phyloP scores from a whole-genome alignment of 352 stramenopile species.

The Pythium insidiosum region DNA sequence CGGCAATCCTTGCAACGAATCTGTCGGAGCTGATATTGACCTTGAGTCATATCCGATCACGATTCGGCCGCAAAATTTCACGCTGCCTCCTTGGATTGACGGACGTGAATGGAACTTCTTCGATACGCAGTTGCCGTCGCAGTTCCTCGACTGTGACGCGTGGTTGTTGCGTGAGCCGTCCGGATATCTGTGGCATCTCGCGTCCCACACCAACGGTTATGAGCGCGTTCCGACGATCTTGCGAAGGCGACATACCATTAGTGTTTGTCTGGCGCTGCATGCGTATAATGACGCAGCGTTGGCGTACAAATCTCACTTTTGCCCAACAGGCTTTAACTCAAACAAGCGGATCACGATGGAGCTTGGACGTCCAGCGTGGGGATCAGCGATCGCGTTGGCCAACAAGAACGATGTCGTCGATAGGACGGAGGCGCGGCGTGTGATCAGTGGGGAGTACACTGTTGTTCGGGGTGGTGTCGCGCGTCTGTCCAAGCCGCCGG shows the following conservation, averaged over 20 bases:
- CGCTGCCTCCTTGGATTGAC: conserved; percentile 70
- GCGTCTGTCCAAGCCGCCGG: conserved; percentile 3
- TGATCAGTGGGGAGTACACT: conserved; percentile 1
- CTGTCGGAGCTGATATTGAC: conserved; percentile 23
- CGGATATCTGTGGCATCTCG: conserved; percentile 58
- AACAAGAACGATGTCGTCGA: conserved; percentile 19
- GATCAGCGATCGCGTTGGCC: conserved; percentile 39
- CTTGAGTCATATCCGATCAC: conserved; percentile 71
- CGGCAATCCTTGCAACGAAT: conserved; percentile 64
- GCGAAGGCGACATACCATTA: conserved; percentile 65
- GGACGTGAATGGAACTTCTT: conserved; percentile 72
- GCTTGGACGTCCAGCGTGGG: conserved; percentile 25
- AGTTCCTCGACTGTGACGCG: conserved; percentile 69
- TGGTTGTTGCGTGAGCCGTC: conserved; percentile 55
- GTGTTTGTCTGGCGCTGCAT: conserved; percentile 50
- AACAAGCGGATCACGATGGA: conserved; percentile 66
- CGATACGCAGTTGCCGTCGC: conserved; percentile 35
- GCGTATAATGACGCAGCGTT: conserved; percentile 66
- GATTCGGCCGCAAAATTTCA: conserved; percentile 64
- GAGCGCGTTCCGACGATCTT: conserved; percentile 75
- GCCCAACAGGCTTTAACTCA: conserved; percentile 56
- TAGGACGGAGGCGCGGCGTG: conserved; percentile 8
- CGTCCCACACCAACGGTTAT: conserved; percentile 63
- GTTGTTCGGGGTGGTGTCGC: neutral
- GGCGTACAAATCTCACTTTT: conserved; percentile 41